Evolutionary conservation across 306 rosid species (phyloP), one percentile per base, ranked within the genome.

Genomic region (Pachyrhizus erosus): DNA sequence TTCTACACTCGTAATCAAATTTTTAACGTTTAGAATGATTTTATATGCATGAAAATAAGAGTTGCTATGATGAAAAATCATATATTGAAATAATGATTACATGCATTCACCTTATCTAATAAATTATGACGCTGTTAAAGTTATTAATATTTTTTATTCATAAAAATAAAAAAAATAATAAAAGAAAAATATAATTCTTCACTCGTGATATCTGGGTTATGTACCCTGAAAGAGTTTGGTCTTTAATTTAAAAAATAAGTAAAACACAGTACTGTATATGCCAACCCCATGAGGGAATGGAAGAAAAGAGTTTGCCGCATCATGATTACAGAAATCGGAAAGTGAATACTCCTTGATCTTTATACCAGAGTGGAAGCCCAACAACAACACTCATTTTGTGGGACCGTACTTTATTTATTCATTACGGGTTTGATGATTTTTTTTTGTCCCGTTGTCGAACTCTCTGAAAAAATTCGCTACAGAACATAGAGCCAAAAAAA

Each of bases 361-460:
- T 48, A 73, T 31, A 43, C 7, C 34, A 18, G 46, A 67, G 82
- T 77, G 83, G 75, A 84, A 84, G 3, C 27, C 7, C 58, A 73
- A 83, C 84, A 70, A 31, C 13, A 77, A 3, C 75, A 79, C 83
- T 79, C 23, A 27, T 55, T 18, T 60, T 46, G 27, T 34, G 67
- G 71, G 87, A 82, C 91, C 86, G 74, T 73, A 7, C 24, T 58
- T 48, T 67, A 45, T 70, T 80, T 76, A 57, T 65, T 48, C 49
- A 62, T 15, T 31, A 14, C 43, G 2, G 45, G 14, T 64, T 64
- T 64, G 6, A 31, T 64, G 14, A 31, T 31, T 31, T 61, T 40
- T 51, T 77, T 78, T 84, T 89, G 90, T 90, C 88, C 74, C 69
- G 18, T 75, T 85, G 83, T 80, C 82, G 74, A 88, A 46, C 77